Conservation (phyloP, 352 stramenopile species). For the Phytophthora sp. region DNA sequence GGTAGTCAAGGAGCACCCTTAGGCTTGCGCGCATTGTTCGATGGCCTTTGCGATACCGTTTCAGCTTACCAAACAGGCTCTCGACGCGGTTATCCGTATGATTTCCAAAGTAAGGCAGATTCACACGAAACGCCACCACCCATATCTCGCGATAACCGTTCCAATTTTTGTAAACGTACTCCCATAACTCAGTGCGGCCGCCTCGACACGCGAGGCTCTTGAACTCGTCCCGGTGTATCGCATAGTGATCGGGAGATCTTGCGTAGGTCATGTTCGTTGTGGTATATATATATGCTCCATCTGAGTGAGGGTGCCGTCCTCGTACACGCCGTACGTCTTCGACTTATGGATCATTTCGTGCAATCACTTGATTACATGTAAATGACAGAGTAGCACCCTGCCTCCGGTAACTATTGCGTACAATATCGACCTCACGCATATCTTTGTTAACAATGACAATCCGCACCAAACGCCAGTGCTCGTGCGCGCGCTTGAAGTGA, state of each 20-base stretch:
- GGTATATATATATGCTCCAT: no score
- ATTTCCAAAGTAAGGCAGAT: constrained; percentile 16
- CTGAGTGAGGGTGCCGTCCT: no score
- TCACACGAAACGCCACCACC: constrained; percentile 11
- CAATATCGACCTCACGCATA: no score
- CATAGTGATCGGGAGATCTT: not conserved
- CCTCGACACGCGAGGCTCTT: not conserved
- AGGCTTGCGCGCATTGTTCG: not conserved
- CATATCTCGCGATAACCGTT: constrained; percentile 10
- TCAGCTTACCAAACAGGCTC: constrained; percentile 16
- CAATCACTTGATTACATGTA: no score
- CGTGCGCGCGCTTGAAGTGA: no score
- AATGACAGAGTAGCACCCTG: no score
- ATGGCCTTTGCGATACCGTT: not conserved
- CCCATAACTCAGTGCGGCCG: not conserved
- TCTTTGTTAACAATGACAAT: no score
- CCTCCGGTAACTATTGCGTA: no score
- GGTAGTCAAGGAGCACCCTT: not conserved
- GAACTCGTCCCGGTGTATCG: constrained; percentile 9
- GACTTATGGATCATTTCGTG: no score
- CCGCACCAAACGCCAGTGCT: no score
- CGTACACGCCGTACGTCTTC: no score
- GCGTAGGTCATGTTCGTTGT: constrained; percentile 24
- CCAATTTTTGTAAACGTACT: constrained; percentile 19
- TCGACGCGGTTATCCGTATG: constrained; percentile 18